Evolutionary conservation across 2,329 filamentous ascomycete genomes (phyloP), one percentile per base, ranked within the genome.

Genomic region (Aspergillus latus): DNA sequence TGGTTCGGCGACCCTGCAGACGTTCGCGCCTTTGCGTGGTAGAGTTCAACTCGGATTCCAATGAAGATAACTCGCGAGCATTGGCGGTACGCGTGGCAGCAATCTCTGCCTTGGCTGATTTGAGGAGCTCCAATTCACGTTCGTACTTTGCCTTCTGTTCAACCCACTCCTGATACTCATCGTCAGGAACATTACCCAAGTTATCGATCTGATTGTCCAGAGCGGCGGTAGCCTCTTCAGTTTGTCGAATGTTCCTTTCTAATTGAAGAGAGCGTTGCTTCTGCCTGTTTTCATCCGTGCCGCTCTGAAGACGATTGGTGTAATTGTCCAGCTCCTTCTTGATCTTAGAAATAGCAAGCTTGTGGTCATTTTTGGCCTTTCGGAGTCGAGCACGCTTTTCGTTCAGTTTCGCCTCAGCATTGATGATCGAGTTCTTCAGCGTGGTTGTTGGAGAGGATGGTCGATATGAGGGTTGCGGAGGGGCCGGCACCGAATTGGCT

Each of bases 401-500:
- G 58, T 80, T 80, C 28, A 86, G 72, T 64, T 84, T 85, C 50
- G 79, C 76, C 66, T 87, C 84, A 39, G 83, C 83, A 39, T 84
- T 83, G 59, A 81, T 75, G 52, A 88, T 85, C 6, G 85, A 87
- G 58, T 86, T 86, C 68, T 82, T 85, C 49, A 88, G 74, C 1
- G 85, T 87, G 13, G 85, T 86, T 11, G 81, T 82, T 13, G 85
- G 85, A 26, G 85, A 87, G 39, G 84, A 84, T 45, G 85, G 85
- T 43, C 84, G 81, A 54, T 86, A 78, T 30, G 82, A 78, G 59
- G 83, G 82, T 59, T 84, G 83, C 48, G 80, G 77, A 43, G 82
- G 76, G 28, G 82, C 76, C 15, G 77, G 70, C 28, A 77, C 69
- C 50, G 74, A 69, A 54, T 69, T 69, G 39, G 78, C 61, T 56